phyloP scores from a whole-genome alignment of 2,329 filamentous ascomycete genomes.

The Penicillium sp. region DNA sequence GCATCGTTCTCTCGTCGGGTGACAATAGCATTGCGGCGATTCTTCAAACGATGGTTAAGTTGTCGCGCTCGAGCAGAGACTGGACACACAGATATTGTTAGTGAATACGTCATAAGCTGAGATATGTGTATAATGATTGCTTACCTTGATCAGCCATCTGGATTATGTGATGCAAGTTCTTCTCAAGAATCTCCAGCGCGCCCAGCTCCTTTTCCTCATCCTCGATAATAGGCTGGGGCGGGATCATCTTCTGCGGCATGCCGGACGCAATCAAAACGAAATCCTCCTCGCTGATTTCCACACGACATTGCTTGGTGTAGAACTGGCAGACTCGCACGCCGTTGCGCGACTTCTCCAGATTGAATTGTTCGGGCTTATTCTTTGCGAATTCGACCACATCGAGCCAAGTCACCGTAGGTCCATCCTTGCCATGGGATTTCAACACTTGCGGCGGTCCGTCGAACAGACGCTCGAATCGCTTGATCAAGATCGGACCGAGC shows the following conservation, averaged over 20 bases:
- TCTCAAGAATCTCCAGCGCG: conserved; percentile 79
- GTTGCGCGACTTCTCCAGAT: conserved; percentile 65
- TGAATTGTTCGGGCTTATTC: conserved; percentile 74
- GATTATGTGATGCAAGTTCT: conserved; percentile 71
- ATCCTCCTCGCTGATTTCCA: conserved; percentile 86
- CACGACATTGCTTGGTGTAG: conserved; percentile 72
- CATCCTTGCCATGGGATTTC: conserved; percentile 61
- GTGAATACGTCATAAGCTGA: not conserved
- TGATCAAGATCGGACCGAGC: conserved; percentile 76
- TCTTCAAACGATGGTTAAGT: conserved; percentile 76
- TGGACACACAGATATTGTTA: conserved; percentile 24
- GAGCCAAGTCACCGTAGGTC: conserved; percentile 70
- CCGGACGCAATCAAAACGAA: conserved; percentile 80
- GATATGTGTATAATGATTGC: conserved; percentile 12
- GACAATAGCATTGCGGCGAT: conserved; percentile 69
- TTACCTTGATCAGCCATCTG: conserved; percentile 74
- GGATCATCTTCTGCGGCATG: conserved; percentile 76
- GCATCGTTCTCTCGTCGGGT: conserved; percentile 56
- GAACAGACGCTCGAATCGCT: conserved; percentile 82
- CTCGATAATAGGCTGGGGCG: conserved; percentile 76
- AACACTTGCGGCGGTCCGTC: conserved; percentile 71
- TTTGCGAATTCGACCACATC: conserved; percentile 84
- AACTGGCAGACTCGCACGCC: conserved; percentile 75
- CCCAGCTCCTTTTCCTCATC: conserved; percentile 83
- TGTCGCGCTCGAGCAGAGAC: conserved; percentile 71